Conservation (phyloP, 139 green algal species). For the Micractinium conductrix region DNA sequence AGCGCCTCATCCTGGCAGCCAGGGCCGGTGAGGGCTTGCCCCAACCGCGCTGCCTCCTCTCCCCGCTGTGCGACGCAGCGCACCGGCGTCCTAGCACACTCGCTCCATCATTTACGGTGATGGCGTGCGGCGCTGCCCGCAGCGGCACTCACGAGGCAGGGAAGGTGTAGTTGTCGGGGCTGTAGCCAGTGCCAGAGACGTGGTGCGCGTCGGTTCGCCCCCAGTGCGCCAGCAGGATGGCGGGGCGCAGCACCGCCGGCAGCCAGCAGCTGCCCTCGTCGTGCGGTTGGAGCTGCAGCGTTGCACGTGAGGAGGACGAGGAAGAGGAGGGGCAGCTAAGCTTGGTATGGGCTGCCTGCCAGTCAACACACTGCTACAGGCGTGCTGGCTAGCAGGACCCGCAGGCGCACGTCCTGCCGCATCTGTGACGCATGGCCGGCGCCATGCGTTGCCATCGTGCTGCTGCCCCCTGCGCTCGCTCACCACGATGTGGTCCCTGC, state of each 20-base stretch:
- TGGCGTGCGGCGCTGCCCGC: neutral
- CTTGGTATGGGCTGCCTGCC: no score
- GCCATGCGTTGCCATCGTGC: no score
- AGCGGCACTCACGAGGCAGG: neutral
- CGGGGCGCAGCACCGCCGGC: conserved; percentile 39
- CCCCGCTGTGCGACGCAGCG: no score
- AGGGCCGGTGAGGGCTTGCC: no score
- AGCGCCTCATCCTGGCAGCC: no score
- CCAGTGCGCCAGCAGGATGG: conserved; percentile 57
- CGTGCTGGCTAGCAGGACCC: neutral
- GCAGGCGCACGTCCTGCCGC: no score
- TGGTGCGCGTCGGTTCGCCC: conserved; percentile 42
- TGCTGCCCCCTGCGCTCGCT: no score
- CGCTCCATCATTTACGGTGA: no score
- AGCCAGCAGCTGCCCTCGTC: conserved; percentile 65
- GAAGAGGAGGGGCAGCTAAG: neutral
- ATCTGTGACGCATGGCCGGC: no score
- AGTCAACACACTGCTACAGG: no score
- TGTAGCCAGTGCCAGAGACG: conserved; percentile 22
- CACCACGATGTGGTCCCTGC: conserved; percentile 68
- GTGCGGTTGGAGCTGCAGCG: conserved; percentile 41
- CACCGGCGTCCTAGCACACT: no score
- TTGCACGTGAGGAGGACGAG: neutral
- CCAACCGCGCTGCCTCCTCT: no score
- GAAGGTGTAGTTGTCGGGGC: conserved; percentile 8